Evolutionary conservation across 2,329 filamentous ascomycete species (phyloP), one percentile per base, ranked within the genome.

Genomic region (Tolypocladium ovalisporum): DNA sequence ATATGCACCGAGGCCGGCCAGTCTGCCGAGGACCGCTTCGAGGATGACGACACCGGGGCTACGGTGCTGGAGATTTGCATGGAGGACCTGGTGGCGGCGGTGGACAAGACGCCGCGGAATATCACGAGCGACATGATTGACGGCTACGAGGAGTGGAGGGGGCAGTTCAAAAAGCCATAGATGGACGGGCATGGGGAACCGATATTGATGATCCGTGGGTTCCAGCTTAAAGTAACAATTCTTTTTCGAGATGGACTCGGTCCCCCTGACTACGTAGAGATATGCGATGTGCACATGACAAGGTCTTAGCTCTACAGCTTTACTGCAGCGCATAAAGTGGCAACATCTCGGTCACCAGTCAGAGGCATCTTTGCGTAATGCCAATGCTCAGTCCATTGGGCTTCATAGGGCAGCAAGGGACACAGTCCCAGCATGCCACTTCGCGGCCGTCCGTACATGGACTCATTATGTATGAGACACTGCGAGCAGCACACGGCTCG

Each of bases 71-170:
- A 72, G 32, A 66, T 78, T 35, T 63, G 56, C 24, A 78, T 76
- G 73, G 64, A 63, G 54, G 76, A 82, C 58, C 66, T 81, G 15
- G 63, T 72, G 35, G 66, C 64, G 7, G 78, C 78, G 0, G 70
- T 81, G 27, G 66, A 69, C 35, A 67, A 62, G 54, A 78, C 82
- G 19, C 79, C 78, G 57, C 78, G 77, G 59, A 81, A 83, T 56
- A 85, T 88, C 58, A 86, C 84, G 8, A 67, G 70, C 22, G 76
- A 77, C 55, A 81, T 88, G 75, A 72, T 86, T 56, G 65, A 73
- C 19, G 79, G 76, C 1, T 88, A 85, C 66, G 78, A 85, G 60
- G 72, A 70, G 52, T 88, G 83, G 83, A 73, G 74, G 29, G 66
- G 60, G 37, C 67, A 74, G 67, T 75, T 77, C 59, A 64, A 62